Conservation (phyloP, 257 asterid species). For the Verbascum thapsus region DNA sequence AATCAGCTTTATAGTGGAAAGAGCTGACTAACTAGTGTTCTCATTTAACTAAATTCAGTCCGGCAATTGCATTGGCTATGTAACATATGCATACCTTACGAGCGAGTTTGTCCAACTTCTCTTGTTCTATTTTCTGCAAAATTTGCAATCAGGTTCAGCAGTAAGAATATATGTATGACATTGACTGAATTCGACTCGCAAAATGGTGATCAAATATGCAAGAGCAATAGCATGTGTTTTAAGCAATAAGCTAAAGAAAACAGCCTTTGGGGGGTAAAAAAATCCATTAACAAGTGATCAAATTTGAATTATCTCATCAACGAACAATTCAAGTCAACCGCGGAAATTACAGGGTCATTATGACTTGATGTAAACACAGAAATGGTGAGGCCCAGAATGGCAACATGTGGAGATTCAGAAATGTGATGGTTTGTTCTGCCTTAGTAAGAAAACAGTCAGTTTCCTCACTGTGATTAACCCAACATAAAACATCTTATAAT, state of each 20-base stretch:
- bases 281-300: background rate
- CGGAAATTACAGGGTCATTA: background rate
- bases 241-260: background rate
- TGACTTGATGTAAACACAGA: background rate
- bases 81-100: constrained; percentile 58
- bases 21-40: constrained; percentile 5
- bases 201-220: constrained; percentile 16
- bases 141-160: constrained; percentile 21
- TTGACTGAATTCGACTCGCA: background rate
- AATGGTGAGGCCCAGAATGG: background rate
- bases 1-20: constrained; percentile 11
- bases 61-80: constrained; percentile 8
- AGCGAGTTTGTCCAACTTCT: constrained; percentile 87
- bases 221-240: background rate
- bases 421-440: constrained; percentile 6
- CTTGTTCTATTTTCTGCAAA: constrained; percentile 79
- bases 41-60: background rate
- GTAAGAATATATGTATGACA: constrained; percentile 27
- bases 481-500: constrained; percentile 2
- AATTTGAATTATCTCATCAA: background rate
- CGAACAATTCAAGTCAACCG: background rate
- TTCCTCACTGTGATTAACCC: constrained; percentile 3
- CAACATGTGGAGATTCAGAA: constrained; percentile 14
- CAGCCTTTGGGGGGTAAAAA: background rate
- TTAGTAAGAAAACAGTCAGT: background rate